These are phyloP conservation scores for Amoebophrya sp. DNA, from an alignment of 169 alveolate genomes.

Conservation along the genomic window DNA sequence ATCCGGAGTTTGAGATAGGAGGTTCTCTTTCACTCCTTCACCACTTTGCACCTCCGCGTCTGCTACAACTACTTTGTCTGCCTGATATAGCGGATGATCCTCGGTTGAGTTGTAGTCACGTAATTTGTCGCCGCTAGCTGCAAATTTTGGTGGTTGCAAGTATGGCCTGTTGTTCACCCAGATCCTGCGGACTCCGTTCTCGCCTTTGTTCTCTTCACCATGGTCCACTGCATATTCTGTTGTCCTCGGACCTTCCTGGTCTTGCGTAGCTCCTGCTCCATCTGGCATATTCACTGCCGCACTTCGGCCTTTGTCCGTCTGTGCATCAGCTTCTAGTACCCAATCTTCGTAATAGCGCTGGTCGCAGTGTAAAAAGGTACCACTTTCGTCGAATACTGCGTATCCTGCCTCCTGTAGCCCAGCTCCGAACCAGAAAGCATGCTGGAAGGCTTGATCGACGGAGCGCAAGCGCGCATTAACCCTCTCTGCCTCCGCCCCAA, in stretches of 20 bases:
- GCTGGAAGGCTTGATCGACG: neutral
- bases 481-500: neutral
- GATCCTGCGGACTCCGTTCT: too few relatives aligned
- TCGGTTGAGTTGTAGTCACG: neutral
- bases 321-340: neutral
- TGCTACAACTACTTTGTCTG: neutral
- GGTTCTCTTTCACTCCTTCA: neutral
- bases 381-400: neutral
- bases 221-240: too few relatives aligned
- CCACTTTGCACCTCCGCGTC: neutral
- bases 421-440: neutral
- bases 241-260: too few relatives aligned
- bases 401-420: constrained; percentile 4
- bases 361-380: neutral
- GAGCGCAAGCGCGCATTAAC: neutral
- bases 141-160: neutral
- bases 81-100: neutral
- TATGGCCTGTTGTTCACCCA: neutral
- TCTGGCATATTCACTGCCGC: too few relatives aligned
- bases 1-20: neutral
- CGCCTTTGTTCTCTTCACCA: too few relatives aligned
- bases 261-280: too few relatives aligned
- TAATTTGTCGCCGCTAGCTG: neutral
- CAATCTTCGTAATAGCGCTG: neutral
- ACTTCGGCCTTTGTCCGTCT: too few relatives aligned